Evolutionary conservation across 352 stramenopile species (phyloP).

Genomic region (Pythium phragmiticola): DNA sequence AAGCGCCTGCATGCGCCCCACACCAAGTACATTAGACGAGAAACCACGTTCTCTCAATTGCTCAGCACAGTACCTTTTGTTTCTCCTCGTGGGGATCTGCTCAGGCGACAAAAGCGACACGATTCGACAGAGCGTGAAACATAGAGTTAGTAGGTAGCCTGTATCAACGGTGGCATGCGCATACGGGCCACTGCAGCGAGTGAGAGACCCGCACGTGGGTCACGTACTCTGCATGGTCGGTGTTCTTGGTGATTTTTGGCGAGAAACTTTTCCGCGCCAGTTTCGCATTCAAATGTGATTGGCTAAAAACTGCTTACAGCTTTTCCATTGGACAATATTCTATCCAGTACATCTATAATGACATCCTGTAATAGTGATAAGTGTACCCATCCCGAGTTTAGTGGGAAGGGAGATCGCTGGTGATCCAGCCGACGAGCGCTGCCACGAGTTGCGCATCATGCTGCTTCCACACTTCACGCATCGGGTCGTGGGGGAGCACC

Average conservation of each 20-base stretch:
- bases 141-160: background rate
- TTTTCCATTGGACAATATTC: background rate
- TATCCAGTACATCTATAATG: background rate
- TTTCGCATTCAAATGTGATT: constrained; percentile 12
- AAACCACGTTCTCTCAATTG: background rate
- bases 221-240: constrained; percentile 25
- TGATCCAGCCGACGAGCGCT: constrained; percentile 50
- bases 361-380: background rate
- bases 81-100: constrained; percentile 86
- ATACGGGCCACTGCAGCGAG: background rate
- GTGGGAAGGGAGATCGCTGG: constrained; percentile 35
- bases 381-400: background rate
- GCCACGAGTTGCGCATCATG: constrained; percentile 60
- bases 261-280: constrained; percentile 1
- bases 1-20: constrained; percentile 36
- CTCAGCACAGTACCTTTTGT: constrained; percentile 52
- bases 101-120: background rate
- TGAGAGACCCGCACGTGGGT: background rate
- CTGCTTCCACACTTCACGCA: constrained; percentile 23
- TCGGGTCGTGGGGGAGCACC: constrained; percentile 18
- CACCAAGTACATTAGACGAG: background rate
- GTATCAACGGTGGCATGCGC: background rate
- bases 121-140: background rate
- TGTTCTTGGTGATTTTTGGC: background rate
- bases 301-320: background rate